Percentiles rank a stretch among this genome's conserved stretches.
These are phyloP conservation scores for Trametes hirsuta DNA, from an alignment of 1,284 basidiomycete species.

Conservation along the genomic window DNA sequence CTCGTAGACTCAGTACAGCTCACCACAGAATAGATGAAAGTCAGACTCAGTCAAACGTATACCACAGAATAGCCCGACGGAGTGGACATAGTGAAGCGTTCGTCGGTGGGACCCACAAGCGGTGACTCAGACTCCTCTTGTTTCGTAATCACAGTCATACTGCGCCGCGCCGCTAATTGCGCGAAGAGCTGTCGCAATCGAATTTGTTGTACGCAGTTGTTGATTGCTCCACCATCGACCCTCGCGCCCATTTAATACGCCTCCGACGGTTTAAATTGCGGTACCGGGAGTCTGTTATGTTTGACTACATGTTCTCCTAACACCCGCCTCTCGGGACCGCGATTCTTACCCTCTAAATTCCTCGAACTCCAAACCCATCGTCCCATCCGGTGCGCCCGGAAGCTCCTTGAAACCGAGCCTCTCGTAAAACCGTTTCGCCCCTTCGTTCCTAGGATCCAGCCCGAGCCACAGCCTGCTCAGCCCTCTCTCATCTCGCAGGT, in stretches of 20 bases:
- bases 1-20: no score
- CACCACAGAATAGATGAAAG: no score
- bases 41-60: no score
- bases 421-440: constrained; percentile 60
- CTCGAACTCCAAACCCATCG: constrained; percentile 53
- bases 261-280: not conserved
- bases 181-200: not conserved
- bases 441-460: constrained; percentile 58
- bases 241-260: not conserved
- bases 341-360: constrained; percentile 35
- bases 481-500: constrained; percentile 49
- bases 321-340: not conserved
- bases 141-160: no score
- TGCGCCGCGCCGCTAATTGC: no score
- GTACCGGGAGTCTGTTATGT: not conserved
- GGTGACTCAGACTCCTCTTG: no score
- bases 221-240: not conserved
- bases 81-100: no score
- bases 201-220: not conserved
- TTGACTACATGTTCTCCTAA: not conserved
- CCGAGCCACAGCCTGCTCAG: constrained; percentile 62
- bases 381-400: constrained; percentile 48
- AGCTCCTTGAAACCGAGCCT: constrained; percentile 57
- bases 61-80: no score
- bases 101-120: no score